Conservation (phyloP, 305 asterid genomes). For the Fraxinus paxiana region DNA sequence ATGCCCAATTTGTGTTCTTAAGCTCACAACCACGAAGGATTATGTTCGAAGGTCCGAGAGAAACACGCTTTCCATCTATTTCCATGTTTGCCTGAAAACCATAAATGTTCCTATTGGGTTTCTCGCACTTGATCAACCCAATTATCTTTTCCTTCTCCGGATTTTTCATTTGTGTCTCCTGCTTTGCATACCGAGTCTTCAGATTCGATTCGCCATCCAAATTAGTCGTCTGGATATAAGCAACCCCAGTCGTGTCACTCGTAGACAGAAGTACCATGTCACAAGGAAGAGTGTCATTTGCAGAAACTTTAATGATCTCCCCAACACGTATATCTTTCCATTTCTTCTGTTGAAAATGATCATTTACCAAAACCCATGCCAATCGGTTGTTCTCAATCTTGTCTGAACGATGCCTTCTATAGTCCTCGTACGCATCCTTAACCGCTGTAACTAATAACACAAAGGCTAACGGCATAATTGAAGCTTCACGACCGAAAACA, state of each 20-base stretch:
- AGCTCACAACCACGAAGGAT: constrained; percentile 91
- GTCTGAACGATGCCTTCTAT: constrained; percentile 81
- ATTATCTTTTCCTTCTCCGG: constrained; percentile 38
- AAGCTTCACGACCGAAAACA: constrained; percentile 87
- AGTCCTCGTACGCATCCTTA: constrained; percentile 91
- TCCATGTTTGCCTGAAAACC: constrained; percentile 90
- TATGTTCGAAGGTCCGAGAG: constrained; percentile 94
- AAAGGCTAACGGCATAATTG: constrained; percentile 75
- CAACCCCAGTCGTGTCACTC: constrained; percentile 89
- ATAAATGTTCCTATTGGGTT: constrained; percentile 88
- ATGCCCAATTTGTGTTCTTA: constrained; percentile 85
- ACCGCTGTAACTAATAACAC: constrained; percentile 84
- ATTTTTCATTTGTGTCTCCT: constrained; percentile 71
- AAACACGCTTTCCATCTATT: constrained; percentile 70
- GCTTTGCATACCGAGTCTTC: constrained; percentile 94
- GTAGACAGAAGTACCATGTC: constrained; percentile 92
- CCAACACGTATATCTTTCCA: constrained; percentile 88
- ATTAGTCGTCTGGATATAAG: constrained; percentile 82
- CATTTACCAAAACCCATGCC: constrained; percentile 57
- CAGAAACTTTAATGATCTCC: constrained; percentile 63
- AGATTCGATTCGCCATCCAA: constrained; percentile 94
- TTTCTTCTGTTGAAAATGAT: constrained; percentile 51
- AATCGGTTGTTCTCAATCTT: constrained; percentile 77
- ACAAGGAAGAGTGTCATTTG: constrained; percentile 80
- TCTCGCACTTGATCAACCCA: constrained; percentile 92